Evolutionary conservation across 164 flowering plant species (phyloP).

Genomic region (Sextonia rubra): DNA sequence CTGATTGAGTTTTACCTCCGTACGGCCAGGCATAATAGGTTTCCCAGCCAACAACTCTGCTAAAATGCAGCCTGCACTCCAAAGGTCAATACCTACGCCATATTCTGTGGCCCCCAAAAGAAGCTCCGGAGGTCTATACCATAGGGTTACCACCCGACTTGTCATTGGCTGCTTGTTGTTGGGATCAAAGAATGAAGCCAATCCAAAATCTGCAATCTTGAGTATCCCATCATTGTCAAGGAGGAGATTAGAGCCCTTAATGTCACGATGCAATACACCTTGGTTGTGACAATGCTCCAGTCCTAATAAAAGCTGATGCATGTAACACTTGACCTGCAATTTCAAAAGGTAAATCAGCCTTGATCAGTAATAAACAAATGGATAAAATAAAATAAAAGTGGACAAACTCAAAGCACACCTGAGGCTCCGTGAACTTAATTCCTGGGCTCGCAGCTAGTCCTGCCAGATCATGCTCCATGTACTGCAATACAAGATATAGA

Average conservation of each 20-base stretch:
- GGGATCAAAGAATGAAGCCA: conserved; percentile 43
- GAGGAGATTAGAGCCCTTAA: conserved; percentile 88
- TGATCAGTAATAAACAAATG: not conserved
- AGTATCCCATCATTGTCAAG: conserved; percentile 69
- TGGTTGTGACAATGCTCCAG: conserved; percentile 45
- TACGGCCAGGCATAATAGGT: conserved; percentile 91
- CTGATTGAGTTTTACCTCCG: conserved; percentile 47
- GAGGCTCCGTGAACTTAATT: conserved; percentile 36
- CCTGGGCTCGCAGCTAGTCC: conserved; percentile 83
- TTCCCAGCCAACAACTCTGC: conserved; percentile 84
- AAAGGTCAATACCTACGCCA: conserved; percentile 85
- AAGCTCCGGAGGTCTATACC: conserved; percentile 56
- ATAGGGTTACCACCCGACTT: conserved; percentile 44
- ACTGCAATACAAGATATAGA: conserved; percentile 53
- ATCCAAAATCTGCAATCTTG: conserved; percentile 71
- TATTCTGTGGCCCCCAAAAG: conserved; percentile 88
- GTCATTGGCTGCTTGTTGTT: conserved; percentile 78
- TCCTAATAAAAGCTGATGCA: conserved; percentile 41
- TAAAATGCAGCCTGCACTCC: conserved; percentile 92
- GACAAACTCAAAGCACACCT: conserved; percentile 17
- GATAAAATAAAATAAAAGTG: not conserved
- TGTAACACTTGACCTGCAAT: conserved; percentile 42
- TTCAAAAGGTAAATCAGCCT: not conserved
- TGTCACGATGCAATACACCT: conserved; percentile 65
- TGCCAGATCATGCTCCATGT: conserved; percentile 95